These are phyloP conservation scores for Parastagonospora nodorum DNA, from an alignment of 2,329 filamentous ascomycete species.

Conservation along the genomic window DNA sequence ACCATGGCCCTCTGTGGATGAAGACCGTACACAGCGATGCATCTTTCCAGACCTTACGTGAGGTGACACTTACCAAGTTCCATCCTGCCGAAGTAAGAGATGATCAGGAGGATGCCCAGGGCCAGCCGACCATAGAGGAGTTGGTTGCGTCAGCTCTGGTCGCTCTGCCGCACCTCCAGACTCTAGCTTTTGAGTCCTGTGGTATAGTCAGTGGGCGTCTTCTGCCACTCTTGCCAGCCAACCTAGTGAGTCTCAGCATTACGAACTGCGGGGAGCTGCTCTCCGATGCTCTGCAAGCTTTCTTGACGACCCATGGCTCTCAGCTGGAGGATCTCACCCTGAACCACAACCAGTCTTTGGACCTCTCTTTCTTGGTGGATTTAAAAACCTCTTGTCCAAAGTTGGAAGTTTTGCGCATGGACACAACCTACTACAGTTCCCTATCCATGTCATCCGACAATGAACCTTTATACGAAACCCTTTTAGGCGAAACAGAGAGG, in stretches of 20 bases:
- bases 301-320: conserved; percentile 69
- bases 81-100: conserved; percentile 19
- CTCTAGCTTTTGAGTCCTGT: conserved; percentile 76
- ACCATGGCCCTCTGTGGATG: conserved; percentile 39
- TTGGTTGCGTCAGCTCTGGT: conserved; percentile 56
- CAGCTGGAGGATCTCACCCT: conserved; percentile 71
- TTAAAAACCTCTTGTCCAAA: conserved; percentile 71
- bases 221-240: conserved; percentile 69
- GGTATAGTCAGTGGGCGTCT: conserved; percentile 71
- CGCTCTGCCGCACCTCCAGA: conserved; percentile 66
- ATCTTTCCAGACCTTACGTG: conserved; percentile 44
- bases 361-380: conserved; percentile 72
- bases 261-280: conserved; percentile 79
- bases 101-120: conserved; percentile 18
- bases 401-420: conserved; percentile 73
- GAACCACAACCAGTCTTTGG: conserved; percentile 79
- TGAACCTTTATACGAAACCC: conserved; percentile 73
- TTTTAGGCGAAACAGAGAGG: conserved; percentile 66
- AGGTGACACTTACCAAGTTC: conserved; percentile 45
- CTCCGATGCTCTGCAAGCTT: conserved; percentile 68
- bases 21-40: conserved; percentile 53
- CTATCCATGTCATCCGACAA: conserved; percentile 71
- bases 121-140: conserved; percentile 46
- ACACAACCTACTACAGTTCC: conserved; percentile 77
- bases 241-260: conserved; percentile 71